These are phyloP conservation scores for Vitis hybrid DNA, from an alignment of 177 flowering plant species.

Conservation along the genomic window DNA sequence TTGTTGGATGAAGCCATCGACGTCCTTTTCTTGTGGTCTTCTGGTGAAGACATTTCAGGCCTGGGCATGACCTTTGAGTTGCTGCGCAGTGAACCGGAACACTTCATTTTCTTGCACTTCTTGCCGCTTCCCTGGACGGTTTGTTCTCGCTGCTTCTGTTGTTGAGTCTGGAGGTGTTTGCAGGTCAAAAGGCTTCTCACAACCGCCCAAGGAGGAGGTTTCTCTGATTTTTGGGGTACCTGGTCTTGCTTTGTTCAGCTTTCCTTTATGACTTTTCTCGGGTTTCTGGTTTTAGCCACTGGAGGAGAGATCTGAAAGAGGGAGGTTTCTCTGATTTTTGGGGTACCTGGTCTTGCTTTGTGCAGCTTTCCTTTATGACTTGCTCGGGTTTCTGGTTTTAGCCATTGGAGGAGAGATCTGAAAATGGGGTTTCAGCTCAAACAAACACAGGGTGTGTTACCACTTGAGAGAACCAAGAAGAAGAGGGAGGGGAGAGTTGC, in stretches of 20 bases:
- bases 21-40: conserved; percentile 41
- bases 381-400: no score
- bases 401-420: no score
- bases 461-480: not conserved
- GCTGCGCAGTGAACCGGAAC: conserved; percentile 80
- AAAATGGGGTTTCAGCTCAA: not conserved
- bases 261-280: conserved; percentile 4
- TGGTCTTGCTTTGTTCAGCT: conserved; percentile 31
- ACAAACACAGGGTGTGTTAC: not conserved
- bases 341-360: conserved; percentile 25
- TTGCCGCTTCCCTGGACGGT: conserved; percentile 29
- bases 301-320: not conserved
- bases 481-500: conserved; percentile 7
- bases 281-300: no score
- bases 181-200: conserved; percentile 61
- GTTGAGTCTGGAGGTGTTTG: conserved; percentile 37
- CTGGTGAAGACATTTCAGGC: conserved; percentile 52
- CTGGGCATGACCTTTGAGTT: conserved; percentile 77
- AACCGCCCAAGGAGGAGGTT: conserved; percentile 37
- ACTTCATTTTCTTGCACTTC: conserved; percentile 61
- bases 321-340: conserved; percentile 39
- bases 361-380: conserved; percentile 20
- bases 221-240: conserved; percentile 28
- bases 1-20: conserved; percentile 13
- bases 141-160: conserved; percentile 18